Percentiles rank a stretch among this genome's conserved stretches.
These are phyloP conservation scores for Fusarium equiseti DNA, from an alignment of 2,329 filamentous ascomycete genomes.

Conservation along the genomic window DNA sequence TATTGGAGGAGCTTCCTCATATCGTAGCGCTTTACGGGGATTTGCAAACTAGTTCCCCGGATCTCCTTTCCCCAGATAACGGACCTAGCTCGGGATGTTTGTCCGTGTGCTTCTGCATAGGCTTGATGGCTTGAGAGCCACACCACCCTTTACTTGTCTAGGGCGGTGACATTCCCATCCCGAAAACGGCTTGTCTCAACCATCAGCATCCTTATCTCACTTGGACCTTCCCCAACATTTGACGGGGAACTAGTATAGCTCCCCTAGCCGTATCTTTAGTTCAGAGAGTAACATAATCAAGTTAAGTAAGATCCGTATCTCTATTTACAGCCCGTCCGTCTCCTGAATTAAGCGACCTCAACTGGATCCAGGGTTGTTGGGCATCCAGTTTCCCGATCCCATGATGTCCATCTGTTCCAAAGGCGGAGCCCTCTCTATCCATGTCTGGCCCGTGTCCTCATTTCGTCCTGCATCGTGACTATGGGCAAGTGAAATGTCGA, in stretches of 20 bases:
- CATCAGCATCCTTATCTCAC: slow-evolving; percentile 5
- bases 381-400: slow-evolving; percentile 41
- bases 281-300: slow-evolving; percentile 6
- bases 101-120: slow-evolving; percentile 9
- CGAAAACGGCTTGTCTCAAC: slow-evolving; percentile 1
- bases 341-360: slow-evolving; percentile 14
- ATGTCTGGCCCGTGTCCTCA: slow-evolving; percentile 47
- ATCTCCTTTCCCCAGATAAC: slow-evolving; percentile 38
- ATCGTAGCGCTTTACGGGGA: slow-evolving; percentile 31
- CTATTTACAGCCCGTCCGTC: neutral
- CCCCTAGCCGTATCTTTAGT: slow-evolving; percentile 9
- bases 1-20: slow-evolving; percentile 20
- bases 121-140: slow-evolving; percentile 29
- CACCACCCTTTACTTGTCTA: slow-evolving; percentile 28
- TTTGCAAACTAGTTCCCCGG: slow-evolving; percentile 33
- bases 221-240: slow-evolving; percentile 11
- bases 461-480: slow-evolving; percentile 47
- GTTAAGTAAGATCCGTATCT: slow-evolving; percentile 10
- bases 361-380: slow-evolving; percentile 1
- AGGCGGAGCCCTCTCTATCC: slow-evolving; percentile 47
- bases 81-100: slow-evolving; percentile 27
- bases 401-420: slow-evolving; percentile 48
- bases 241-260: slow-evolving; percentile 5
- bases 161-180: slow-evolving; percentile 14
- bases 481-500: slow-evolving; percentile 52